phyloP scores from a whole-genome alignment of 768 basidiomycete genomes.

The Boletus pseudo-olivaceus region DNA sequence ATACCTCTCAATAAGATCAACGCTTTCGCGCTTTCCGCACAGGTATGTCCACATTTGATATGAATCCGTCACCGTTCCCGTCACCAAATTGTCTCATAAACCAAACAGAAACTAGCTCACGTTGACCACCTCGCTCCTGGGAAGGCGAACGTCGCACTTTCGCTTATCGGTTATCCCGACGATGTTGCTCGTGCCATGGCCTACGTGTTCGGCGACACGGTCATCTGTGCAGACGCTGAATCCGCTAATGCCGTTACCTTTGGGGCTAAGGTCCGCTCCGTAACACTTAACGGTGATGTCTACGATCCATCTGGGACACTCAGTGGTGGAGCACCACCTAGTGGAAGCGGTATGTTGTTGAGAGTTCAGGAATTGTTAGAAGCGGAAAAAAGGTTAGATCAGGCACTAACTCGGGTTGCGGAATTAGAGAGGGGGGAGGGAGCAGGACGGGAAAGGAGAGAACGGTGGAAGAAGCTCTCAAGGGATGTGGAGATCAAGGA shows the following conservation, averaged over 20 bases:
- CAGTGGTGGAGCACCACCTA: constrained; percentile 86
- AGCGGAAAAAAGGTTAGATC: constrained; percentile 56
- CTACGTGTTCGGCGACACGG: constrained; percentile 89
- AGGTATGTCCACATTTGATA: constrained; percentile 36
- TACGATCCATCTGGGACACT: constrained; percentile 96
- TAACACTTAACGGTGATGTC: constrained; percentile 92
- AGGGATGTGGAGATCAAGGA: constrained; percentile 84
- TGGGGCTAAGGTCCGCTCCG: constrained; percentile 64
- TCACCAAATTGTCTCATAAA: not conserved
- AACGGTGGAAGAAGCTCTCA: constrained; percentile 55
- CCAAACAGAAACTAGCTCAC: constrained; percentile 66
- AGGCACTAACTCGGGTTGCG: constrained; percentile 45
- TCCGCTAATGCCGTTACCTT: constrained; percentile 90
- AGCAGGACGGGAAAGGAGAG: constrained; percentile 48
- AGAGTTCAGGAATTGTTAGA: constrained; percentile 80
- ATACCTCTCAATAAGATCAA: constrained; percentile 93
- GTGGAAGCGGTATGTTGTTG: constrained; percentile 66
- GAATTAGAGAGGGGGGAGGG: constrained; percentile 55
- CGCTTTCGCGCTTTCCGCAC: constrained; percentile 47
- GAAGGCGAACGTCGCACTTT: constrained; percentile 84
- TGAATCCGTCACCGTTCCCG: not conserved
- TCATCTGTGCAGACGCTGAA: constrained; percentile 86
- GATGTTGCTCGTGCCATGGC: constrained; percentile 87
- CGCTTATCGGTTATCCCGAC: constrained; percentile 75
- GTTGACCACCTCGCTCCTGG: constrained; percentile 72